Evolutionary conservation across 495 filamentous ascomycete genomes (phyloP).

Genomic region (Ramalina intermedia): DNA sequence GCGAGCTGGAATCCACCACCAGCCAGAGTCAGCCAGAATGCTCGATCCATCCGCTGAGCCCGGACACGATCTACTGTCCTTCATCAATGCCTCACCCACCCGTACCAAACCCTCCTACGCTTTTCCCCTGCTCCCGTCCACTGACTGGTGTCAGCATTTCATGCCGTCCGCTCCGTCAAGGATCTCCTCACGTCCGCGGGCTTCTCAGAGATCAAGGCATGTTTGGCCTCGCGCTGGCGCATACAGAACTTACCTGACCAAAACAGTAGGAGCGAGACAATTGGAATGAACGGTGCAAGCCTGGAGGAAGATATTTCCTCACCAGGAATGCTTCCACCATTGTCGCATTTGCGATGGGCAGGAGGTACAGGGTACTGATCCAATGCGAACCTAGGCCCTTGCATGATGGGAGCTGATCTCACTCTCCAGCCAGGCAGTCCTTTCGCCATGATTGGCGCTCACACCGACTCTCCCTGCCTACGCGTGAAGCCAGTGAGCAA

Average conservation of each 20-base stretch:
- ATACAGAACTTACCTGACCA: not conserved
- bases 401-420: not conserved
- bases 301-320: slow-evolving; percentile 90
- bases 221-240: slow-evolving; percentile 1
- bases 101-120: slow-evolving; percentile 34
- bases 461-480: slow-evolving; percentile 87
- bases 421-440: slow-evolving; percentile 63
- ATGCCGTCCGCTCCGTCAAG: slow-evolving; percentile 73
- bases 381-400: not conserved
- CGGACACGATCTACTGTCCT: slow-evolving; percentile 77
- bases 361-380: slow-evolving; percentile 58
- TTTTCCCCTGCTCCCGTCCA: not conserved
- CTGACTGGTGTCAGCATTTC: slow-evolving; percentile 55
- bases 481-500: slow-evolving; percentile 90
- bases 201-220: slow-evolving; percentile 68
- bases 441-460: slow-evolving; percentile 88
- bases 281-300: slow-evolving; percentile 65
- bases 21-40: slow-evolving; percentile 29
- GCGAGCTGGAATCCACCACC: not conserved
- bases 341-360: slow-evolving; percentile 85
- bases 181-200: slow-evolving; percentile 62
- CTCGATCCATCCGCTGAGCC: slow-evolving; percentile 39
- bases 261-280: slow-evolving; percentile 60
- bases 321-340: slow-evolving; percentile 91
- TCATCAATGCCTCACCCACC: slow-evolving; percentile 88